Evolutionary conservation across 2,329 filamentous ascomycete genomes (phyloP), one percentile per base, ranked within the genome.

Genomic region (Aspergillus udagawae): DNA sequence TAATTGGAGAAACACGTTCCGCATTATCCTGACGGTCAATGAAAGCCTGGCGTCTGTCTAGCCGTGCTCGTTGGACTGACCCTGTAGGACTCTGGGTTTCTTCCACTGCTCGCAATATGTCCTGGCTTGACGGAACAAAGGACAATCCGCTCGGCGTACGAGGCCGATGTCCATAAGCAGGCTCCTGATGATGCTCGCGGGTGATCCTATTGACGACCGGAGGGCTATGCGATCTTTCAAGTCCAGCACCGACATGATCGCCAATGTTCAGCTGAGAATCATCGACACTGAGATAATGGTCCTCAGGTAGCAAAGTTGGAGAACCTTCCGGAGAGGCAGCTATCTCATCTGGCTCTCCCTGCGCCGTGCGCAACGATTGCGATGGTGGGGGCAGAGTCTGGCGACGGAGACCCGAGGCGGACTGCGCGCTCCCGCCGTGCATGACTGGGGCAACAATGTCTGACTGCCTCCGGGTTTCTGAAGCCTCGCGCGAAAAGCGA

Each of bases 11-110:
- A 5, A 77, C 64, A 28, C 69, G 67, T 3, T 57, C 55, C 14
- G 74, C 73, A 47, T 67, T 64, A 3, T 52, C 55, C 56, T 77
- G 75, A 1, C 68, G 72, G 55, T 75, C 71, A 25, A 76, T 71
- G 50, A 76, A 73, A 7, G 68, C 62, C 23, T 58, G 55, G 7
- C 56, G 64, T 4, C 53, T 38, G n/a, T 20, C 38, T 23, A 48
- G 27, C 9, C 38, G 32, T 14, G 51, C 47, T 20, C 17, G 42
- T 35, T 48, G 20, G 41, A 49, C 20, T 4, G 47, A n/a, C 8
- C 50, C 45, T 25, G 48, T 52, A 20, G 41, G 21, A 44, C 29
- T 4, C 45, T 42, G 45, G 49, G 21, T 47, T 3, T 25, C 41
- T 23, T 58, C 49, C 41, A 42, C 28, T 32, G 54, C 52, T 20